Conservation (phyloP, 1,284 basidiomycete species). For the Papiliotrema fonsecae region DNA sequence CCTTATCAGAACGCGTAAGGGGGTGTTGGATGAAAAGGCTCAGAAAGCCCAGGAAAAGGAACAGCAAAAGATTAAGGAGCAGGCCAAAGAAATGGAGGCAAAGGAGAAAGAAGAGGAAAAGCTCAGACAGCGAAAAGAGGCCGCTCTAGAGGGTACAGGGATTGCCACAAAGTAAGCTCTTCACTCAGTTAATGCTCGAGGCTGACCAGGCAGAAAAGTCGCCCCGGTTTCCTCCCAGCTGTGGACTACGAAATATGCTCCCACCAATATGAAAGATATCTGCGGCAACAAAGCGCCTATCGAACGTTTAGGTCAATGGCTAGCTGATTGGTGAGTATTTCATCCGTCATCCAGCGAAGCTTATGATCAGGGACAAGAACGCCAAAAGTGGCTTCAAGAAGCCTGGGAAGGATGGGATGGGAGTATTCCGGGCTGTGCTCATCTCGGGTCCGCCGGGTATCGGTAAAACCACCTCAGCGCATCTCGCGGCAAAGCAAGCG, state of each 20-base stretch:
- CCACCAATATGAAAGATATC: conserved; percentile 77
- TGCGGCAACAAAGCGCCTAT: conserved; percentile 91
- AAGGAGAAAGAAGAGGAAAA: conserved; percentile 58
- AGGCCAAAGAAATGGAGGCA: conserved; percentile 70
- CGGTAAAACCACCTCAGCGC: conserved; percentile 95
- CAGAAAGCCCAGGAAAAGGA: conserved; percentile 71
- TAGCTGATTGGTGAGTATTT: conserved; percentile 71
- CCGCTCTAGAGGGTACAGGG: conserved; percentile 35
- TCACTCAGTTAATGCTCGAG: background rate
- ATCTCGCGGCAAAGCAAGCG: conserved; percentile 79
- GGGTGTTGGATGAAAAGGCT: conserved; percentile 67
- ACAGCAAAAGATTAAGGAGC: conserved; percentile 51
- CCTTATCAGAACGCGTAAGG: conserved; percentile 64
- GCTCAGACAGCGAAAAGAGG: conserved; percentile 61
- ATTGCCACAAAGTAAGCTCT: conserved; percentile 41
- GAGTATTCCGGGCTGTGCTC: conserved; percentile 77
- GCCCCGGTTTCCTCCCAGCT: conserved; percentile 57
- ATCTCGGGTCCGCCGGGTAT: conserved; percentile 94
- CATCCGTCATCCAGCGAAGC: background rate
- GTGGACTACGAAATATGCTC: conserved; percentile 96
- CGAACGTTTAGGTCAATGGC: conserved; percentile 82
- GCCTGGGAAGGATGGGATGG: conserved; percentile 86
- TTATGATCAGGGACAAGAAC: conserved; percentile 60
- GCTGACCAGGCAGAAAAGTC: conserved; percentile 39
- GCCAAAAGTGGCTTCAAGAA: conserved; percentile 80